phyloP scores from a whole-genome alignment of 306 rosid species.

The Prunus campanulata region DNA sequence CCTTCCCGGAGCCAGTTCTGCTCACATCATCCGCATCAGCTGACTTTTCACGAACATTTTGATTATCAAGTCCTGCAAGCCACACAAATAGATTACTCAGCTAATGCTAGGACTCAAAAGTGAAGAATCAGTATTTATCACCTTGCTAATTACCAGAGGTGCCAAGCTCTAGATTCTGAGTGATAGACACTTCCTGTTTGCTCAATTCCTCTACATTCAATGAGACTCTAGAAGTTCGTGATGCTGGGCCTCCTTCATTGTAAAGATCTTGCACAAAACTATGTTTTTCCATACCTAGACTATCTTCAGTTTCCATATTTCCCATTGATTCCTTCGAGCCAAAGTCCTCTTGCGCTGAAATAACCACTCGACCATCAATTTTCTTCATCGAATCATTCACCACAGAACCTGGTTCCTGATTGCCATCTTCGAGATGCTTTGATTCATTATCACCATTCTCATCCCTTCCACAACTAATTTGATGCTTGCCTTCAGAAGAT shows the following conservation, averaged over 20 bases:
- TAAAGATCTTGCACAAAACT: constrained; percentile 12
- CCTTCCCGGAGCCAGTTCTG: constrained; percentile 17
- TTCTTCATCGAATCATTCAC: constrained; percentile 21
- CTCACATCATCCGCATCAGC: constrained; percentile 32
- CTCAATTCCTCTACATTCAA: constrained; percentile 37
- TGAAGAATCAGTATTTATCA: constrained; percentile 10
- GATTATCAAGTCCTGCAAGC: constrained; percentile 45
- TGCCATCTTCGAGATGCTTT: constrained; percentile 32
- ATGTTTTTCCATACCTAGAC: constrained; percentile 26
- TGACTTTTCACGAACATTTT: constrained; percentile 36
- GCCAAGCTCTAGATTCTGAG: constrained; percentile 28
- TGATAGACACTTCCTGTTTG: constrained; percentile 33
- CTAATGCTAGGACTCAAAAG: constrained; percentile 12
- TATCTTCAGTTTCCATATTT: constrained; percentile 31
- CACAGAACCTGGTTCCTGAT: constrained; percentile 24
- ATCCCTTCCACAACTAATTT: constrained; percentile 40
- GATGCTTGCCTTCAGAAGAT: constrained; percentile 44
- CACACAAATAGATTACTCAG: constrained; percentile 26
- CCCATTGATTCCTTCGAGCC: constrained; percentile 27
- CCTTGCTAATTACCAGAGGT: constrained; percentile 42
- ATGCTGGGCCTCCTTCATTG: constrained; percentile 14
- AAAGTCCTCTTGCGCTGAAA: constrained; percentile 27
- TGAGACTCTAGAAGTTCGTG: constrained; percentile 22
- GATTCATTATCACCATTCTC: constrained; percentile 27
- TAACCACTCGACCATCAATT: constrained; percentile 32